Evolutionary conservation across 768 basidiomycete species (phyloP), one percentile per base, ranked within the genome.

Genomic region (Xerocomellus intermedius): DNA sequence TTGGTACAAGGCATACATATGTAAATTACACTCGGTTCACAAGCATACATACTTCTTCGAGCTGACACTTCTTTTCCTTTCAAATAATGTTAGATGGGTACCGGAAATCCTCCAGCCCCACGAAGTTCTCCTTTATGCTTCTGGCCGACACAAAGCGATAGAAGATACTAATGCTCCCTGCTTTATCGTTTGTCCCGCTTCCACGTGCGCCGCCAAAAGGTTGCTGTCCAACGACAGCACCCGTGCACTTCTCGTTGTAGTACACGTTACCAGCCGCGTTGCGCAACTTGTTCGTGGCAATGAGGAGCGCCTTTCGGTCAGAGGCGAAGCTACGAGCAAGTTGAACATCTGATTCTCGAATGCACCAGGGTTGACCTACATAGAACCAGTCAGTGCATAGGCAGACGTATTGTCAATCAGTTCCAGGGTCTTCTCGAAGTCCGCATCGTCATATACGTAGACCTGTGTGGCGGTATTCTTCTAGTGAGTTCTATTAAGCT

Each of bases 151-250:
- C 84, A 73, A 94, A 93, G 52, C 95, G 79, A 73, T 84, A 85
- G 74, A 83, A 87, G 65, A 88, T 82, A 46, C 72, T 77, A 57
- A 91, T 83, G 58, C 90, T 92, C 22, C 90, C 97, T 1, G 95
- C 94, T 76, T 98, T 99, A 73, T 98, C 97, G 77, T 98, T 98
- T 58, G 96, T 99, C 28, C 97, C 96, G 67, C 89, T 92, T 32
- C 81, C 90, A 36, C 95, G 84, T 2, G 85, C 91, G 30, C 97
- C 97, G 45, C 97, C 97, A 68, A 99, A 99, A 12, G 97, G 96
- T 73, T 99, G 95, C 71, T 98, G 95, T 9, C 94, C 96, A 35
- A 98, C 94, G 46, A 92, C 91, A n/a, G 94, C 94, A 32, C 94
- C 94, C 2, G 96, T 99, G 74, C 94, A 98, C 73, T 96, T 95